Conservation (phyloP, 345 rosid genomes). For the Eucalyptus pumila region DNA sequence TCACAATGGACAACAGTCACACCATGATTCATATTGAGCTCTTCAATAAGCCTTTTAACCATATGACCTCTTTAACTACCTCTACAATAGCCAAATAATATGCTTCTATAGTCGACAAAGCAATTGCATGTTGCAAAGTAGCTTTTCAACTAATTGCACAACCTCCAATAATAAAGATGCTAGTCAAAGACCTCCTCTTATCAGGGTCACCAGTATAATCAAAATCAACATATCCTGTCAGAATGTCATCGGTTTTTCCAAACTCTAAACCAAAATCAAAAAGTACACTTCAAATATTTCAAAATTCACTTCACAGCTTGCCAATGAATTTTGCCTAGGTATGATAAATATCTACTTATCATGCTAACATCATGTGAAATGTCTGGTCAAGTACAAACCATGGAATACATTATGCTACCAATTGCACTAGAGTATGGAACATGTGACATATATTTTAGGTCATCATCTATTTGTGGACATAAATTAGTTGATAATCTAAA, state of each 20-base stretch:
- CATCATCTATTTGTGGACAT: neutral
- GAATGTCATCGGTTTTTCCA: neutral
- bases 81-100: neutral
- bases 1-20: neutral
- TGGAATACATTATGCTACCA: neutral
- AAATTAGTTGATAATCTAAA: neutral
- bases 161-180: neutral
- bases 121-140: neutral
- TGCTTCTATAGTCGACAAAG: neutral
- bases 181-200: neutral
- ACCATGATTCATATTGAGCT: neutral
- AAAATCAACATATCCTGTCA: neutral
- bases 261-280: neutral
- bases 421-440: neutral
- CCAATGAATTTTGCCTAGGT: neutral
- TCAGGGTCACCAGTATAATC: neutral
- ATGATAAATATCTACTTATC: neutral
- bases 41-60: neutral
- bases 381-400: neutral
- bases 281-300: neutral
- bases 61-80: neutral
- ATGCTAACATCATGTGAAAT: neutral
- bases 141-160: neutral
- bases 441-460: neutral
- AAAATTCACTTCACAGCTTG: neutral